Conservation (phyloP, 164 flowering plant species). For the Hamamelis virginiana region DNA sequence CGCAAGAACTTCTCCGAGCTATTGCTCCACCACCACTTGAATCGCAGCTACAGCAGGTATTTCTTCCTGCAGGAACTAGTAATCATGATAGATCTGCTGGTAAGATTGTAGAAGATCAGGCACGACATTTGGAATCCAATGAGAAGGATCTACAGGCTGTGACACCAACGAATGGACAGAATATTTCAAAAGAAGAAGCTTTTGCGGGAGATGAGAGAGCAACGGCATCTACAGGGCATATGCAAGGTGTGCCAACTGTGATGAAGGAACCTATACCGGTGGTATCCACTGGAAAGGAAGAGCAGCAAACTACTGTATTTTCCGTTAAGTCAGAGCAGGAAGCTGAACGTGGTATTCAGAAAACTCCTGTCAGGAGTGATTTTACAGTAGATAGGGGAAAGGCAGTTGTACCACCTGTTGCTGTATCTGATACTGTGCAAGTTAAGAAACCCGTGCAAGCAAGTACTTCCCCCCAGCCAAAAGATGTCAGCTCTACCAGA, state of each 20-base stretch:
- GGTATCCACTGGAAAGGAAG: slow-evolving; percentile 59
- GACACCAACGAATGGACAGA: slow-evolving; percentile 30
- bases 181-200: slow-evolving; percentile 47
- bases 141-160: slow-evolving; percentile 51
- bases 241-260: slow-evolving; percentile 32
- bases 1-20: slow-evolving; percentile 83
- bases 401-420: slow-evolving; percentile 40
- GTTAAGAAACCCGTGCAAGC: slow-evolving; percentile 60
- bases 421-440: slow-evolving; percentile 51
- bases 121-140: slow-evolving; percentile 41
- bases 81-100: slow-evolving; percentile 50
- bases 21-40: slow-evolving; percentile 94
- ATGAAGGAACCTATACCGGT: slow-evolving; percentile 40
- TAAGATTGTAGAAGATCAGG: slow-evolving; percentile 50
- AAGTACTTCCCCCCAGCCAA: slow-evolving; percentile 44
- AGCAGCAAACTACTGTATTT: slow-evolving; percentile 30
- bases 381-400: slow-evolving; percentile 65
- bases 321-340: slow-evolving; percentile 69
- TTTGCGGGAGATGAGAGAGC: slow-evolving; percentile 49
- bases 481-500: slow-evolving; percentile 65
- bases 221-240: slow-evolving; percentile 26
- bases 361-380: slow-evolving; percentile 47
- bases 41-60: slow-evolving; percentile 53
- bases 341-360: slow-evolving; percentile 47
- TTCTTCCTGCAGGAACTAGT: slow-evolving; percentile 37